Evolutionary conservation across 2,329 filamentous ascomycete genomes (phyloP), one percentile per base, ranked within the genome.

Genomic region (Fusarium sarcochroum): DNA sequence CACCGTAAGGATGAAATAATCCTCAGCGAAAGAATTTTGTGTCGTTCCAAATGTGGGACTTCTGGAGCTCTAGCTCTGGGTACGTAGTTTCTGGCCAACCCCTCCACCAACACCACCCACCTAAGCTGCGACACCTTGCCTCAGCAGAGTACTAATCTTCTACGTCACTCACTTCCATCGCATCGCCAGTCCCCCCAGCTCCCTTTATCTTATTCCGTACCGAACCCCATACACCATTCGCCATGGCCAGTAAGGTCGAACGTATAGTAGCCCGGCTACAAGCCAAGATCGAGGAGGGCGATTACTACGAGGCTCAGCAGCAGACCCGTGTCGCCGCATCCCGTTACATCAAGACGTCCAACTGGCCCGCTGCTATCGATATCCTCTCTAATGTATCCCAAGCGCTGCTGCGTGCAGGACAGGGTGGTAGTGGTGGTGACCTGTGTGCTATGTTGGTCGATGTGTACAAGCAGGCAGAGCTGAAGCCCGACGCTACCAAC

Each of bases 241-340:
- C 38, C 61, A 81, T 81, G 80, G 78, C 80, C 52, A 80, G 69
- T 74, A 81, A 81, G 68, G 80, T 80, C 70, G 78, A 81, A 42
- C 77, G 78, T 45, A 89, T 89, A 79, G 87, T 89, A 72, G 78
- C 84, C 58, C 85, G 87, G 25, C 90, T 98, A 79, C 92, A 95
- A 82, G 86, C 92, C 80, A 95, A 93, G 80, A 97, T 97, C 80
- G 86, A 89, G 71, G 93, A 97, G 80, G 95, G 94, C 76, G 91
- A 96, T 78, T 98, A 89, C 86, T 99, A 99, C 84, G 96, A 99
- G 87, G 96, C 96, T 60, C 95, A 98, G 82, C 96, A 99, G 81
- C 96, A 99, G 84, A 93, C 97, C 71, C 93, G 96, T 67, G 94
- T 98, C 55, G 95, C 98, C 72, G 94, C 94, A 64, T 91, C 93